Evolutionary conservation across 768 basidiomycete genomes (phyloP).

Genomic region (Tylopilus vinaceipallidus): DNA sequence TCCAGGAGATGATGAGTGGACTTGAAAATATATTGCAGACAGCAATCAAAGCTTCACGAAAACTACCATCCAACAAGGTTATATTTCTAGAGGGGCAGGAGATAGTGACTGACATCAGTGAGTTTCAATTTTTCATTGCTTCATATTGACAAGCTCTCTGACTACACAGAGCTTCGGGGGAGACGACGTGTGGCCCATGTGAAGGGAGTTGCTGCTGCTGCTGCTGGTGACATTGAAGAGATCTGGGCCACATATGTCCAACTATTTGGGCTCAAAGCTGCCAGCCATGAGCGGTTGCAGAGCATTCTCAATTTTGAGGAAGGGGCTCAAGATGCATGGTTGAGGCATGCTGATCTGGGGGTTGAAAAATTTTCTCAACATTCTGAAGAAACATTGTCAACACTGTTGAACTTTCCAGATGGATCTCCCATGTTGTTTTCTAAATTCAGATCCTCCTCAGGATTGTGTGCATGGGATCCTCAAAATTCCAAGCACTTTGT

Average conservation of each 20-base stretch:
- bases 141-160: too few species aligned
- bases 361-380: background rate
- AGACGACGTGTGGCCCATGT: background rate
- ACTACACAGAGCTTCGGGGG: background rate
- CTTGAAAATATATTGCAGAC: background rate
- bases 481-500: background rate
- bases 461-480: conserved; percentile 1
- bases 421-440: background rate
- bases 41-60: conserved; percentile 1
- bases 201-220: background rate
- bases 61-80: background rate
- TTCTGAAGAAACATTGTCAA: background rate
- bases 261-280: background rate
- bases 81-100: background rate
- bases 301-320: background rate
- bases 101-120: background rate
- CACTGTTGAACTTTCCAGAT: background rate
- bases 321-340: background rate
- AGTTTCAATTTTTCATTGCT: background rate
- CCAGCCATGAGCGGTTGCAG: background rate
- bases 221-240: conserved; percentile 3
- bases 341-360: background rate
- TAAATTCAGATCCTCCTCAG: background rate
- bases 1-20: conserved; percentile 6
- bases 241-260: conserved; percentile 7